Evolutionary conservation across 805 yeast genomes (phyloP), one percentile per base, ranked within the genome.

Genomic region (Blastobotrys parvus): DNA sequence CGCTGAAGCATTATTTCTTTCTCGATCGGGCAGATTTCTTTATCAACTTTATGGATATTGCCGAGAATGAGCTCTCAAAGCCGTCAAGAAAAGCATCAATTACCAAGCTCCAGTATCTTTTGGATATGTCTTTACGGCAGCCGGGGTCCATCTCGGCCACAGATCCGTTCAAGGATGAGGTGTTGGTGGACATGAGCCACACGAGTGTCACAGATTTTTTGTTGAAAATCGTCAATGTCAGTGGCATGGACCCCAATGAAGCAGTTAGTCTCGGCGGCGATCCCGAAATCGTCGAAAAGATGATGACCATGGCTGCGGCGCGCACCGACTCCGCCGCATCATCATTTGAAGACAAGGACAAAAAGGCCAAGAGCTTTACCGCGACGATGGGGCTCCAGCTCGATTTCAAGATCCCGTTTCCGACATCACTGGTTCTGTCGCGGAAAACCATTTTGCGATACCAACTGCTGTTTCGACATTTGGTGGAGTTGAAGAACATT

Each of bases 401-500:
- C 19, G 68, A 66, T 35, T 61, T 65, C 45, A 48, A 48, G 30
- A 58, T 89, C 18, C 96, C 97, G 2, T 92, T 86, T 57, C 99
- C 99, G 0, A 62, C 87, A 39, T 87, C 87, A 54, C 67, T 90
- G 20, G 69, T 92, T 1, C 64, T 87, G 1, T 77, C 83, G 15
- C 74, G 79, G 43, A 81, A 87, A 13, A 77, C 80, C 20, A 66
- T 86, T 15, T 71, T 78, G 39, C 86, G 92, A 49, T 87, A 82
- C 56, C 95, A 90, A 58, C 66, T 86, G 29, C 64, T 88, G 38
- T 86, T 84, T 53, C 74, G 96, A 49, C 79, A 84, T 49, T 65
- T 83, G 31, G 60, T 80, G 33, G 70, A 78, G 25, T 56, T 86
- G n/a, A 78, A 78, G 47, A 77, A 75, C 54, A 68, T 83, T 4